Percentiles rank a stretch among this genome's conserved stretches.
These are phyloP conservation scores for Pichia sp. DNA, from an alignment of 1,139 yeast species.

Conservation along the genomic window DNA sequence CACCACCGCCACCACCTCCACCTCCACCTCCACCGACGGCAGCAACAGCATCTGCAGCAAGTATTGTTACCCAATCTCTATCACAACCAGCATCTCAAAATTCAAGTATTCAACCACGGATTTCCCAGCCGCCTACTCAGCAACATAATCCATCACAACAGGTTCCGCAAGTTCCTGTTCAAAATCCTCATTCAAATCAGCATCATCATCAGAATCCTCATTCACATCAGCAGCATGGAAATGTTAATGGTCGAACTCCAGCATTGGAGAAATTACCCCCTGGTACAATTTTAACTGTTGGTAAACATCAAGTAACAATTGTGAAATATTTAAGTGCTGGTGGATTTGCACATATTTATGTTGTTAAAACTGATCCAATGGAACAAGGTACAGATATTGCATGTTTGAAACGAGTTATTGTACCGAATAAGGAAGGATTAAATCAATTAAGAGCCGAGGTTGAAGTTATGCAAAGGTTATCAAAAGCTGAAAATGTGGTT, in stretches of 20 bases:
- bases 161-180: no score
- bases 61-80: background rate
- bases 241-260: conserved; percentile 7
- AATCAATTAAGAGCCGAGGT: conserved; percentile 66
- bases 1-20: conserved; percentile 4
- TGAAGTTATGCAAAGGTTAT: conserved; percentile 69
- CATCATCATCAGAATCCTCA: background rate
- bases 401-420: conserved; percentile 68
- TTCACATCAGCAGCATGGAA: background rate
- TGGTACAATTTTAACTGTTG: conserved; percentile 24
- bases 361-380: conserved; percentile 49
- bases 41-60: background rate
- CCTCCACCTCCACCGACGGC: conserved; percentile 1
- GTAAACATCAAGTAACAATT: conserved; percentile 23
- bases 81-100: background rate
- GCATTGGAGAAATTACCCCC: conserved; percentile 19
- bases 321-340: conserved; percentile 32
- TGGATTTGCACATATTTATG: conserved; percentile 76
- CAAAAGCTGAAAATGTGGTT: conserved; percentile 53
- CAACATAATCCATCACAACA: background rate
- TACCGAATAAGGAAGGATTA: conserved; percentile 63
- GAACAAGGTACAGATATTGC: conserved; percentile 32
- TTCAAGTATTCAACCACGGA: background rate
- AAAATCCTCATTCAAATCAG: no score
- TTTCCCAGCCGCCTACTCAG: background rate